These are phyloP conservation scores for Eucommia ulmoides DNA, from an alignment of 257 asterid species.

Conservation along the genomic window DNA sequence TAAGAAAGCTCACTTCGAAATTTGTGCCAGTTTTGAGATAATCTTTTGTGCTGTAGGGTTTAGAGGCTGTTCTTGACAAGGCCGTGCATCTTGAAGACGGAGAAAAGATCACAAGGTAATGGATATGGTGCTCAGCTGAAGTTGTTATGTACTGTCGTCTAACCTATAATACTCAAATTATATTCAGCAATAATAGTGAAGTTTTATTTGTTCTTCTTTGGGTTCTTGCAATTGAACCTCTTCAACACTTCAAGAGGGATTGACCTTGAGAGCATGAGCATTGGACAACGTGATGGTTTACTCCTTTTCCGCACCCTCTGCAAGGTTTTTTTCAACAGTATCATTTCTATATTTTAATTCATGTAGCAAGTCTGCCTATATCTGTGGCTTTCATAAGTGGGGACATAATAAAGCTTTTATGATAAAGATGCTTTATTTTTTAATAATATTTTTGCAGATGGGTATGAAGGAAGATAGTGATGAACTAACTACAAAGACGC, in stretches of 20 bases:
- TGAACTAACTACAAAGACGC: constrained; percentile 79
- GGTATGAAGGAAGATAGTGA: constrained; percentile 95
- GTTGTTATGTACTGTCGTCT: constrained; percentile 10
- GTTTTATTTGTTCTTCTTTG: constrained; percentile 3
- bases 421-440: no score
- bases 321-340: constrained; percentile 59
- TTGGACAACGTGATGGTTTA: constrained; percentile 83
- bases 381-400: no score
- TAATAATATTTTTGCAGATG: constrained; percentile 55
- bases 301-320: constrained; percentile 96
- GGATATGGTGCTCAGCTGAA: constrained; percentile 13
- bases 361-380: constrained; percentile 11
- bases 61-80: constrained; percentile 98
- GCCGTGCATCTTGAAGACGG: constrained; percentile 95
- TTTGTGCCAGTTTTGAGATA: constrained; percentile 12
- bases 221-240: constrained; percentile 19
- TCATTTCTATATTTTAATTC: constrained; percentile 8
- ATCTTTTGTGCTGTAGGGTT: constrained; percentile 44
- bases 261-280: constrained; percentile 56
- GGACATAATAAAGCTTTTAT: no score
- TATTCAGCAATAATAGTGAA: constrained; percentile 6
- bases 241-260: constrained; percentile 43
- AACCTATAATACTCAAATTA: constrained; percentile 1
- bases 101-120: constrained; percentile 74
- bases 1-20: no score